A percentile compares a stretch with the other conserved stretches of the same genome.
These are phyloP conservation scores for Discostella stelligeroides DNA, from an alignment of 108 stramenopile species.

Conservation along the genomic window DNA sequence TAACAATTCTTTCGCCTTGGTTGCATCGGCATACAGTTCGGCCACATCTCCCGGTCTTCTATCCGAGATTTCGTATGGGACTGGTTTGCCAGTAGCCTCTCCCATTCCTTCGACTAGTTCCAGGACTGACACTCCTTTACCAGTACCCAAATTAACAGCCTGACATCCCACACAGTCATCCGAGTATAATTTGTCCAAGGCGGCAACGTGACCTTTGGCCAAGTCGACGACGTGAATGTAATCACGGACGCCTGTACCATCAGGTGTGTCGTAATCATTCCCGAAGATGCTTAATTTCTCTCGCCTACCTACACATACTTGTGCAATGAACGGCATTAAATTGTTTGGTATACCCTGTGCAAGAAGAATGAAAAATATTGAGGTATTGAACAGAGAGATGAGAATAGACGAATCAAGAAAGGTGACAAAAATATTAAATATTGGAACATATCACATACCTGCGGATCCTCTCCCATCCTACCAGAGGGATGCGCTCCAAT, in stretches of 20 bases:
- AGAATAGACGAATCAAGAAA: too few relatives aligned
- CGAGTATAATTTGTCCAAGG: slow-evolving; percentile 83
- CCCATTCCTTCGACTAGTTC: slow-evolving; percentile 95
- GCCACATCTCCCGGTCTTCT: slow-evolving; percentile 96
- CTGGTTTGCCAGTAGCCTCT: slow-evolving; percentile 80
- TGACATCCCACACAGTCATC: slow-evolving; percentile 69
- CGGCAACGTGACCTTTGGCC: slow-evolving; percentile 95
- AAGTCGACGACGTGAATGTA: slow-evolving; percentile 99
- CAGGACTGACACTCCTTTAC: slow-evolving; percentile 91
- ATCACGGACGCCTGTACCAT: slow-evolving; percentile 99
- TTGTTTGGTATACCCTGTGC: slow-evolving; percentile 81
- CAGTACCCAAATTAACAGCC: slow-evolving; percentile 97
- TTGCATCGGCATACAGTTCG: slow-evolving; percentile 90
- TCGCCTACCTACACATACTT: slow-evolving; percentile 92
- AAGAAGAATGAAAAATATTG: not conserved
- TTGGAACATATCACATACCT: slow-evolving; percentile 50
- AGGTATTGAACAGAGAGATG: slow-evolving; percentile 62
- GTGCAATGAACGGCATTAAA: slow-evolving; percentile 96
- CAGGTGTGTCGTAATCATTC: slow-evolving; percentile 96
- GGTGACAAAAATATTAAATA: not conserved
- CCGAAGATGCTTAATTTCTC: slow-evolving; percentile 95
- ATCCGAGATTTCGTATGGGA: slow-evolving; percentile 89
- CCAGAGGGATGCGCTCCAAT: slow-evolving; percentile 98
- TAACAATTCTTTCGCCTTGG: slow-evolving; percentile 75
- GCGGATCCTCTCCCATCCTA: slow-evolving; percentile 97